Evolutionary conservation across 2,329 filamentous ascomycete species (phyloP).

Genomic region (Monosporascus sp.): DNA sequence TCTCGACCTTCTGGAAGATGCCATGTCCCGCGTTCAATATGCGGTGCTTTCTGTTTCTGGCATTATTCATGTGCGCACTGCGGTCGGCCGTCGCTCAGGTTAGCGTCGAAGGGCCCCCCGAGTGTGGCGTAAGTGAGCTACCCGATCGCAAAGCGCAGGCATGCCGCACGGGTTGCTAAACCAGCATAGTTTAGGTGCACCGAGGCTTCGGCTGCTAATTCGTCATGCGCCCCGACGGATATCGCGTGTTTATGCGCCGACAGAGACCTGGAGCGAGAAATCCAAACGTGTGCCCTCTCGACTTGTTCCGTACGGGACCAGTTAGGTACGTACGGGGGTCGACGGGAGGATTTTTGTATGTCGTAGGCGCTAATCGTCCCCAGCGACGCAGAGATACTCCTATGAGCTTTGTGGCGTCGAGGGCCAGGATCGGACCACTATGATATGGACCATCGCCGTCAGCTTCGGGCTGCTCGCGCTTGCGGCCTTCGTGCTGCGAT

Average conservation of each 20-base stretch:
- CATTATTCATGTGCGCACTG: not conserved
- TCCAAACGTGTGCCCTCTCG: not conserved
- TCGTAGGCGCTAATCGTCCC: not conserved
- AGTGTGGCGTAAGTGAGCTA: not conserved
- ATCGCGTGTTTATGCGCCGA: not conserved
- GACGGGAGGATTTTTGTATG: not conserved
- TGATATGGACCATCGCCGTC: constrained; percentile 11
- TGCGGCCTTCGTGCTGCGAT: constrained; percentile 13
- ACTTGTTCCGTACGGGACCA: not conserved
- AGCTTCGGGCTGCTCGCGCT: constrained; percentile 14
- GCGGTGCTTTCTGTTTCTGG: not conserved
- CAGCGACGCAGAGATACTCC: constrained; percentile 7
- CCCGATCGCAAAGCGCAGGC: not conserved
- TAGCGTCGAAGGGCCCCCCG: not conserved
- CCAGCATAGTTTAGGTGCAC: not conserved
- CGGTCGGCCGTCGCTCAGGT: not conserved
- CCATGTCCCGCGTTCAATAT: not conserved
- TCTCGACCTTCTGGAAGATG: not conserved
- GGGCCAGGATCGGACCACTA: constrained; percentile 9
- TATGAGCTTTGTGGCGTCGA: constrained; percentile 9
- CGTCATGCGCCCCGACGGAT: not conserved
- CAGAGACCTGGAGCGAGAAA: not conserved
- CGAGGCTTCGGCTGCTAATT: not conserved
- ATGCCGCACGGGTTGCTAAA: not conserved
- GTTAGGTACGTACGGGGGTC: not conserved